Evolutionary conservation across 1,284 basidiomycete genomes (phyloP).

Genomic region (Apiotrichum gracile): DNA sequence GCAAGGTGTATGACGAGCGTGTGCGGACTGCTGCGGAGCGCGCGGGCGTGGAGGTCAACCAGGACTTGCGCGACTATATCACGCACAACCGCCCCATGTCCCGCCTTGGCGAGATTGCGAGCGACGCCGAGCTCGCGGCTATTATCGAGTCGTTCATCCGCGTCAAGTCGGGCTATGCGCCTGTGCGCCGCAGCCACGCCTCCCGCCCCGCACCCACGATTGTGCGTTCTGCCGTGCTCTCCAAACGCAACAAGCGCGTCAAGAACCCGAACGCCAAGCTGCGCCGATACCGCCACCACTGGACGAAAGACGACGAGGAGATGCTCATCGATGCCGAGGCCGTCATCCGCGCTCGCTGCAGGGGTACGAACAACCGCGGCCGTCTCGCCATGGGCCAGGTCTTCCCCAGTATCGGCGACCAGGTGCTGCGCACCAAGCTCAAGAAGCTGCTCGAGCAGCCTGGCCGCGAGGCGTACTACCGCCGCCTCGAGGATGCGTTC

Average conservation of each 20-base stretch:
- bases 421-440: slow-evolving; percentile 25
- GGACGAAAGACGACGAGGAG: slow-evolving; percentile 81
- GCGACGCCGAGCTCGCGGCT: slow-evolving; percentile 10
- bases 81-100: slow-evolving; percentile 17
- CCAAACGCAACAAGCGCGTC: background rate
- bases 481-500: slow-evolving; percentile 75
- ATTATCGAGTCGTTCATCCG: slow-evolving; percentile 17
- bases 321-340: slow-evolving; percentile 73
- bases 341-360: slow-evolving; percentile 65
- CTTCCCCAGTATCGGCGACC: slow-evolving; percentile 55
- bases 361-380: slow-evolving; percentile 50
- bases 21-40: slow-evolving; percentile 20
- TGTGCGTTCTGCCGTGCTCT: background rate
- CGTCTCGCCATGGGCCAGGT: slow-evolving; percentile 53
- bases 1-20: slow-evolving; percentile 25
- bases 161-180: slow-evolving; percentile 3
- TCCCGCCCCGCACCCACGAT: background rate
- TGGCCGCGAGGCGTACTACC: slow-evolving; percentile 67
- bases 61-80: slow-evolving; percentile 23
- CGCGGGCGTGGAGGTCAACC: slow-evolving; percentile 14
- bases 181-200: background rate
- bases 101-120: slow-evolving; percentile 11
- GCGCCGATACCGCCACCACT: slow-evolving; percentile 58
- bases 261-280: slow-evolving; percentile 7
- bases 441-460: slow-evolving; percentile 57